Evolutionary conservation across 257 asterid genomes (phyloP).

Genomic region (Solanum pinnatisectum): DNA sequence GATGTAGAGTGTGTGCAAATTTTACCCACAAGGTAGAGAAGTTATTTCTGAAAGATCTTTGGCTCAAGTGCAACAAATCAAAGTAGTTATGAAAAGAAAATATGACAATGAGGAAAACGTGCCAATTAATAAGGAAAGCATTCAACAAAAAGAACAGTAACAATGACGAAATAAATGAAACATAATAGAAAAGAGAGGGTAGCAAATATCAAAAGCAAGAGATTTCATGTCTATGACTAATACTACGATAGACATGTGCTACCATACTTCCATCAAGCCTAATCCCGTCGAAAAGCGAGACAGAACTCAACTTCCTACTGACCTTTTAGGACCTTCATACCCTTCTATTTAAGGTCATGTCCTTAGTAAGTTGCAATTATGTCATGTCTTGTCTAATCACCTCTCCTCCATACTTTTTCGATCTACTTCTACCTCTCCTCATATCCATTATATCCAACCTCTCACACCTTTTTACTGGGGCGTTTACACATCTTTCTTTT

Average conservation of each 20-base stretch:
- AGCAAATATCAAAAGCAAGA: not conserved
- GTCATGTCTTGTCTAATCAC: not conserved
- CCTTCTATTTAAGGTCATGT: not conserved
- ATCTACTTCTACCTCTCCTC: not conserved
- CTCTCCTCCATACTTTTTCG: not conserved
- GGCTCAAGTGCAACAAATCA: not conserved
- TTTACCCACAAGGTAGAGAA: not conserved
- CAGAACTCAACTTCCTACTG: too few species aligned
- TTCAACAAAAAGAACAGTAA: not conserved
- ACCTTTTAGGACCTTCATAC: not conserved
- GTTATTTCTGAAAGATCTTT: not conserved
- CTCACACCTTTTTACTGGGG: not conserved
- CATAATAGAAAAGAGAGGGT: not conserved
- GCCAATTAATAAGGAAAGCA: not conserved
- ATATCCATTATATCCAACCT: not conserved
- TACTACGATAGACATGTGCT: not conserved
- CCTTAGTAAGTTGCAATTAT: too few species aligned
- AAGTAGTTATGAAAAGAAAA: not conserved
- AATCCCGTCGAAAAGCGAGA: not conserved
- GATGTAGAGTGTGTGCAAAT: not conserved
- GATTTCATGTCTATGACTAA: not conserved
- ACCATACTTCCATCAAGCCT: not conserved
- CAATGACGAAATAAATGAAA: too few species aligned
- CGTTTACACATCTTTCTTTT: not conserved
- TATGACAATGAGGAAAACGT: not conserved